Percentiles rank a stretch among this genome's conserved stretches.
Conservation (phyloP, 345 rosid species). For the Populus simonii region DNA sequence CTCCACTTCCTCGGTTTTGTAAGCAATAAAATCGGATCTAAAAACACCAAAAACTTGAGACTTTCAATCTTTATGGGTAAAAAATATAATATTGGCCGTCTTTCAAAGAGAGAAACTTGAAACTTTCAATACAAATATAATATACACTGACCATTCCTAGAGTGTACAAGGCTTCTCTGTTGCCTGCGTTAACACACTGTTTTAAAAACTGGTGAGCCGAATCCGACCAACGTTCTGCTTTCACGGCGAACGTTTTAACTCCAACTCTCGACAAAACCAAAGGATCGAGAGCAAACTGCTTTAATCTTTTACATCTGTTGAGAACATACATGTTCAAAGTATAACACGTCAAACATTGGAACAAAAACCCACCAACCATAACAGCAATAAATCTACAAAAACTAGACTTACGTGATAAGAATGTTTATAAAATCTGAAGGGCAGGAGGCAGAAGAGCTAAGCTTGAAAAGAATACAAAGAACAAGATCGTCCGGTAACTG, state of each 20-base stretch:
- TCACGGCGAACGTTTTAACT: slow-evolving; percentile 37
- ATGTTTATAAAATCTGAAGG: slow-evolving; percentile 52
- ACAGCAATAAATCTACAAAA: neutral
- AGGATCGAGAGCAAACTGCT: slow-evolving; percentile 35
- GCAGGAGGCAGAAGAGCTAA: slow-evolving; percentile 50
- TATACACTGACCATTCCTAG: slow-evolving; percentile 61
- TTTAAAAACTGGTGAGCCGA: slow-evolving; percentile 52
- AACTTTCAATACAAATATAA: no score
- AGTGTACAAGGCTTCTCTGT: slow-evolving; percentile 46
- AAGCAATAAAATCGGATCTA: slow-evolving; percentile 79
- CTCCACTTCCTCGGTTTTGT: slow-evolving; percentile 44
- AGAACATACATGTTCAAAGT: neutral
- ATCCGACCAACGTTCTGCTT: slow-evolving; percentile 53
- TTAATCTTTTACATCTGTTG: slow-evolving; percentile 51
- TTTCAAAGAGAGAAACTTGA: no score
- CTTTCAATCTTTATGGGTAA: neutral
- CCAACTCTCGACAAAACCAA: slow-evolving; percentile 48
- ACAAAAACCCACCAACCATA: neutral
- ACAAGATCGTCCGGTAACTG: slow-evolving; percentile 58
- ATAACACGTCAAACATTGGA: neutral
- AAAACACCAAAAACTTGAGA: neutral
- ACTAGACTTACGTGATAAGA: slow-evolving; percentile 42
- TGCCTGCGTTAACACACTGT: slow-evolving; percentile 55
- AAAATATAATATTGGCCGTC: neutral
- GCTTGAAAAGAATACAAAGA: slow-evolving; percentile 47